Evolutionary conservation across 306 rosid species (phyloP), one percentile per base, ranked within the genome.

Genomic region (Rosa chinensis): DNA sequence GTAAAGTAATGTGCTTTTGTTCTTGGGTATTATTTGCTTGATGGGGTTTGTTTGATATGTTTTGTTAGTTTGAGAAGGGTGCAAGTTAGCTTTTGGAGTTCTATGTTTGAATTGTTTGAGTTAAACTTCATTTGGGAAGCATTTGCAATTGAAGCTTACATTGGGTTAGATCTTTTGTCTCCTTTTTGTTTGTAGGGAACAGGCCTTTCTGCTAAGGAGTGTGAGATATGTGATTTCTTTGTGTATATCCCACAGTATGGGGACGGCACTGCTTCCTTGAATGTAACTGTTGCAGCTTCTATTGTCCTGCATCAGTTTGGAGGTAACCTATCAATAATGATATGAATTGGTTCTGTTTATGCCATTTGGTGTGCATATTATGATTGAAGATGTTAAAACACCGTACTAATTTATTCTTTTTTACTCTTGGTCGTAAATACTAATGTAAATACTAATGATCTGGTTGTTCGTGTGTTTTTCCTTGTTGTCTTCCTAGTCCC

Each of bases 231-330:
- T 40, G 97, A 95, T 75, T 95, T 95, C 84, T 95, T 95, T 71
- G 89, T 95, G 80, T 95, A 93, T 83, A 91, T 93, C 78, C 98
- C 98, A 0, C 99, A 95, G 47, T 95, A 93, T 75, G 99, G 99
- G 16, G 74, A 78, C 14, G 97, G 98, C 66, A 96, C 97, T 77
- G 99, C 97, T 78, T 95, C 99, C 1, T 80, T 93, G 84, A 96
- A 91, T 84, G 98, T 96, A 14, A 93, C 99, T 0, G 94, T 96
- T 0, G 99, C 99, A 25, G 99, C 94, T 72, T 96, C 99, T 32
- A 91, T 96, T 64, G 96, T 96, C 42, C 87, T 96, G 18, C 98
- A 96, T 85, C 96, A 95, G 76, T 95, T 93, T 84, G 98, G 89
- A 88, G 99, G 99, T 91, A 87, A 77, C 74, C 9, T 35, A 9